Base-by-base conservation (phyloP, 2,329 filamentous ascomycete genomes). In the Amylocarpus encephaloides region DNA sequence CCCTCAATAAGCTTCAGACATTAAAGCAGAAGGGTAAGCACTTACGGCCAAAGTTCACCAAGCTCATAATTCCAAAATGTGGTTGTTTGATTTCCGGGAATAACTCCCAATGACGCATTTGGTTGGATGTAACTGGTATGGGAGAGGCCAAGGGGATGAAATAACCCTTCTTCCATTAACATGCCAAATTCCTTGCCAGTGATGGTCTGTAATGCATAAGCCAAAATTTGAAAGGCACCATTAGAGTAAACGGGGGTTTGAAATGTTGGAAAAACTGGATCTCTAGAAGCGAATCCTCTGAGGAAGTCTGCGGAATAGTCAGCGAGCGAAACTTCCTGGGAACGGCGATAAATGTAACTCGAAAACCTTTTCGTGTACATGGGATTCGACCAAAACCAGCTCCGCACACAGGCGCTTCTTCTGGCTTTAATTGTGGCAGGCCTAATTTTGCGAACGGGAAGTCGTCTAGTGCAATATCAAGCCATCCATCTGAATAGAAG, bases 171-270 rank as follows among this genome's bases (percentile, higher is more conserved):
- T 18, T 64, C 34, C 15, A 71, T 61, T 6, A 66, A 55, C 2
- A 50, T 43, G 16, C 57, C 41, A 41, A 68, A 64, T 5, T 58
- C 46, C 16, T 59, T 62, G 6, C 67, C 66, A 1, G 68, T 71
- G 51, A 73, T 71, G 43, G 58, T 59, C 52, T 71, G 66, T n/a
- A 70, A 62, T 6, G 66, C 69, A 48, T 69, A 71, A 2, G 62
- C 60, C 3, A 71, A 58, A 32, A 71, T 62, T 44, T 64, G 61
- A 49, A 61, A 71, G 6, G 65, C 69, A 1, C 64, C 56, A 54
- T 73, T 71, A 44, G 66, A 65, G 52, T 70, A 70, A 2, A 64
- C 63, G 0, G 68, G 68, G 1, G 64, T 63, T 22, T 62, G 54
- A 11, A 59, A 65, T 1, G 66, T 59, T 3, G 66, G 57, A 46